A percentile compares a stretch with the other conserved stretches of the same genome.
These are phyloP conservation scores for Viola pubescens DNA, from an alignment of 441 rosid genomes.

Conservation along the genomic window DNA sequence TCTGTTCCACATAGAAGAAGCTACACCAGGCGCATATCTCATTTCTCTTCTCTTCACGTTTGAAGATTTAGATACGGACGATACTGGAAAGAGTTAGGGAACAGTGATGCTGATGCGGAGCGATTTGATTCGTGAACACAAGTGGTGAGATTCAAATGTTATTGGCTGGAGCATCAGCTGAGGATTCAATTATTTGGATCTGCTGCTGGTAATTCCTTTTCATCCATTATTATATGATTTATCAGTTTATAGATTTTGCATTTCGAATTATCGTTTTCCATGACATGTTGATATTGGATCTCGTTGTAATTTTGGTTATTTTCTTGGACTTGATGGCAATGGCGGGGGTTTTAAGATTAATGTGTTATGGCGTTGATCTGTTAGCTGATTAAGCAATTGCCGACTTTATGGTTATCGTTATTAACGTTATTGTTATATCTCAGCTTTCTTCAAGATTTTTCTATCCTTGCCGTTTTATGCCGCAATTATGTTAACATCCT, in stretches of 20 bases:
- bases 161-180: conserved; percentile 13
- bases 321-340: background rate
- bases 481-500: too few species aligned
- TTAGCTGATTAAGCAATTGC: background rate
- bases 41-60: background rate
- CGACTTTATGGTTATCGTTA: background rate
- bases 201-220: conserved; percentile 39
- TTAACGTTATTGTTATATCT: too few species aligned
- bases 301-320: background rate
- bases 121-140: background rate
- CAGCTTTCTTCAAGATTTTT: too few species aligned
- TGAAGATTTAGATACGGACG: background rate
- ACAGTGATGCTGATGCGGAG: conserved; percentile 8
- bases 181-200: conserved; percentile 52
- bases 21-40: background rate
- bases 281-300: background rate
- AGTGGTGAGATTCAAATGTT: conserved; percentile 39
- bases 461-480: too few species aligned
- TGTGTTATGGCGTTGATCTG: background rate
- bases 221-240: background rate
- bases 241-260: conserved; percentile 5
- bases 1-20: background rate
- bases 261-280: background rate
- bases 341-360: conserved; percentile 1
- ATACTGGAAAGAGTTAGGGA: background rate